Evolutionary conservation across 169 alveolate species (phyloP), one percentile per base, ranked within the genome.

Genomic region (Cystoisospora suis): DNA sequence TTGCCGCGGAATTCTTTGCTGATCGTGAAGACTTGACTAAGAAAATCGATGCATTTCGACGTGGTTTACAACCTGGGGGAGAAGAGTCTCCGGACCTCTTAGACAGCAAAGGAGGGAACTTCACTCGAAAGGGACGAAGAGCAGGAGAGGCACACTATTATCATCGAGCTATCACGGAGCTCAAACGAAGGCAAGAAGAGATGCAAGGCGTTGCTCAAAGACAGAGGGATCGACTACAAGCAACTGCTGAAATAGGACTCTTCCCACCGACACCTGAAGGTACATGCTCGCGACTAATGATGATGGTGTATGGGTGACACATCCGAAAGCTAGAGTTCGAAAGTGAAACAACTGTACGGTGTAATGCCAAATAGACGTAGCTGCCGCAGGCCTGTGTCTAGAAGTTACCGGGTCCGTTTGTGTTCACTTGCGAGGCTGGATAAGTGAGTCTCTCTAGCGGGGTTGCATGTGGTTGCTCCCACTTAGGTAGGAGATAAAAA

Each of bases 251-350:
- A 38, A 53, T 47, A 20, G 75, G 88, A 2, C 88, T 81, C 53
- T 49, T 81, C 34, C 88, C 88, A 5, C 88, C 88, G 12, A 38
- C 88, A 3, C 77, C 77, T 12, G 77, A n/a, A 65, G 77, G 77
- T 65, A 44, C n/a, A n/a, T n/a, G n/a, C n/a, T n/a, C n/a, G n/a
- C n/a, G n/a, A n/a, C n/a, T n/a, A n/a, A n/a, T n/a, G n/a, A n/a
- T n/a, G n/a, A n/a, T n/a, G n/a, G n/a, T n/a, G n/a, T n/a, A n/a
- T n/a, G n/a, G n/a, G n/a, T n/a, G n/a, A n/a, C n/a, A n/a, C n/a
- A n/a, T n/a, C n/a, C n/a, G n/a, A n/a, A n/a, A n/a, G n/a, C n/a
- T n/a, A n/a, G n/a, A n/a, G n/a, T n/a, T n/a, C n/a, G n/a, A n/a
- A n/a, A n/a, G n/a, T n/a, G n/a, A n/a, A n/a, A n/a, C n/a, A n/a